These are phyloP conservation scores for Pyrenula aspistea DNA, from an alignment of 495 filamentous ascomycete species.

Conservation along the genomic window DNA sequence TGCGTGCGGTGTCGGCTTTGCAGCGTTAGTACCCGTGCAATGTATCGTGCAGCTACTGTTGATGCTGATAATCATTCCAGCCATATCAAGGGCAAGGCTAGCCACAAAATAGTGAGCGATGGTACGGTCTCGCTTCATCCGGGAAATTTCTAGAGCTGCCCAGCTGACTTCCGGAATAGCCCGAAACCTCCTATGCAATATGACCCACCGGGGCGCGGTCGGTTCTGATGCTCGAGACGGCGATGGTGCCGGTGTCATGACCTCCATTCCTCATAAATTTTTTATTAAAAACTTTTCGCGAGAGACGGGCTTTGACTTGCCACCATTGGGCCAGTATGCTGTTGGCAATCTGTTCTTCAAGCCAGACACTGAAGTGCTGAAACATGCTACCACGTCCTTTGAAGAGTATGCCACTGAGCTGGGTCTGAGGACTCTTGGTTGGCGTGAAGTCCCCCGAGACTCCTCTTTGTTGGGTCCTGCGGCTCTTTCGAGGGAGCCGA, in stretches of 20 bases:
- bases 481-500: conserved; percentile 85
- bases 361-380: conserved; percentile 75
- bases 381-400: conserved; percentile 78
- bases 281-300: conserved; percentile 97
- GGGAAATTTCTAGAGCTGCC: not conserved
- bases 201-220: conserved; percentile 98
- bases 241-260: conserved; percentile 98
- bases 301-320: conserved; percentile 75
- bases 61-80: conserved; percentile 27
- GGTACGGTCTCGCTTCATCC: conserved; percentile 42
- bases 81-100: conserved; percentile 93
- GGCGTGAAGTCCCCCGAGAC: conserved; percentile 91
- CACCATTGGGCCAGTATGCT: conserved; percentile 86
- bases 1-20: conserved; percentile 98
- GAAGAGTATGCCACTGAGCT: conserved; percentile 83
- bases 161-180: conserved; percentile 33
- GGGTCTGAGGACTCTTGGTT: conserved; percentile 84
- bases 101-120: conserved; percentile 99
- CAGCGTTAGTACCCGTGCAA: conserved; percentile 70
- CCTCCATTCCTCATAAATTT: conserved; percentile 96
- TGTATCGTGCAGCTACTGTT: conserved; percentile 2
- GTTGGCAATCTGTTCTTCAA: conserved; percentile 99
- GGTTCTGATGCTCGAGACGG: conserved; percentile 96
- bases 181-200: conserved; percentile 93
- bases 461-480: conserved; percentile 88